Evolutionary conservation across 768 basidiomycete genomes (phyloP).

Genomic region (Rickenella mellea): DNA sequence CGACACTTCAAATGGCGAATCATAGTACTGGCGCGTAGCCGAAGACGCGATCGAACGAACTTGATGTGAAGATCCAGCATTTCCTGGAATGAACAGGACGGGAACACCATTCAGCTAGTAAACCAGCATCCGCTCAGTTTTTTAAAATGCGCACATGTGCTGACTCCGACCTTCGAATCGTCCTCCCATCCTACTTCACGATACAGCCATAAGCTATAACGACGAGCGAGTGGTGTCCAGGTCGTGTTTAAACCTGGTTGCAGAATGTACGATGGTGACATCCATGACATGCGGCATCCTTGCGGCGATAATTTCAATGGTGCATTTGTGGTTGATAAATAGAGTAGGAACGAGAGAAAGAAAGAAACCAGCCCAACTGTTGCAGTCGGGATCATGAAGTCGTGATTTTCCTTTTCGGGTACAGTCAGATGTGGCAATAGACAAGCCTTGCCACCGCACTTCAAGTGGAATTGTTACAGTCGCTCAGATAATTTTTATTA

Average conservation of each 20-base stretch:
- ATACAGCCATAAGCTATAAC: slow-evolving; percentile 88
- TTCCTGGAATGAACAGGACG: slow-evolving; percentile 95
- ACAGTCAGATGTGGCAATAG: neutral
- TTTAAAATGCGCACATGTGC: slow-evolving; percentile 11
- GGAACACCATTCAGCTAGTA: slow-evolving; percentile 49
- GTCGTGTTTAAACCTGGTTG: slow-evolving; percentile 56
- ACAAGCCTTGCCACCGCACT: too few species aligned
- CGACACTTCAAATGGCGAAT: slow-evolving; percentile 46
- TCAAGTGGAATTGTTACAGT: too few species aligned
- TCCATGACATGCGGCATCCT: slow-evolving; percentile 95
- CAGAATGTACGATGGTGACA: slow-evolving; percentile 83
- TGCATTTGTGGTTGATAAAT: slow-evolving; percentile 29
- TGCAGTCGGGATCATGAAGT: neutral
- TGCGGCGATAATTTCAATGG: slow-evolving; percentile 59
- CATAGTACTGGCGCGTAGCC: slow-evolving; percentile 71
- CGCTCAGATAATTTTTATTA: neutral
- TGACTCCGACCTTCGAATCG: slow-evolving; percentile 17
- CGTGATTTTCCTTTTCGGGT: neutral
- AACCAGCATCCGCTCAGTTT: neutral
- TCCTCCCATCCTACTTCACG: slow-evolving; percentile 88
- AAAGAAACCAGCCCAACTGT: neutral
- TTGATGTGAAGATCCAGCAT: slow-evolving; percentile 91
- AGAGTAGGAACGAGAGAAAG: neutral
- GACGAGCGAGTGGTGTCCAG: slow-evolving; percentile 61
- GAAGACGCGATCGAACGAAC: slow-evolving; percentile 93